Evolutionary conservation across 192 early-diverging fungal genomes (phyloP).

Genomic region (Backusella australiensis): DNA sequence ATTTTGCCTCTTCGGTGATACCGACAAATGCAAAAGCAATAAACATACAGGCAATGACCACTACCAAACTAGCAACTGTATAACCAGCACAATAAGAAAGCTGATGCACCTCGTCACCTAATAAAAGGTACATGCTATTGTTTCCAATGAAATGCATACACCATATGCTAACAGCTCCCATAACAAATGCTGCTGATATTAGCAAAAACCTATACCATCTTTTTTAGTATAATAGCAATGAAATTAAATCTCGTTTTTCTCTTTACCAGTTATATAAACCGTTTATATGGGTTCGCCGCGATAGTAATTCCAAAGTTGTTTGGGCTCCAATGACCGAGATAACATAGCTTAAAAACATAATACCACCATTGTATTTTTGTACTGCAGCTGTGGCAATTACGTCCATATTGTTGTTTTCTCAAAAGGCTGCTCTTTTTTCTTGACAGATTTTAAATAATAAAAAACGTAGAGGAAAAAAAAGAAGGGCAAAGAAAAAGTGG

Average conservation of each 20-base stretch:
- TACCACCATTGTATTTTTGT: conserved; percentile 27
- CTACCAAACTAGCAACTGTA: conserved; percentile 31
- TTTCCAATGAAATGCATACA: conserved; percentile 47
- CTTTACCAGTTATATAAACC: conserved; percentile 33
- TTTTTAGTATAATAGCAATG: neutral
- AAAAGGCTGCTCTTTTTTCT: neutral
- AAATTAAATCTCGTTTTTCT: neutral
- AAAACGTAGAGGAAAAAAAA: neutral
- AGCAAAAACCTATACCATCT: conserved; percentile 29
- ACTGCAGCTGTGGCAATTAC: neutral
- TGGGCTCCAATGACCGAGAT: conserved; percentile 37
- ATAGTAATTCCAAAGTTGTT: conserved; percentile 41
- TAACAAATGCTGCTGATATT: conserved; percentile 33
- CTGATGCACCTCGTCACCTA: conserved; percentile 14
- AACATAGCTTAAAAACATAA: conserved; percentile 33
- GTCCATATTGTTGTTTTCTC: neutral
- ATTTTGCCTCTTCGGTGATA: conserved; percentile 30
- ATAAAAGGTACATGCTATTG: conserved; percentile 24
- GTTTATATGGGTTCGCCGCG: conserved; percentile 32
- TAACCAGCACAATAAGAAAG: conserved; percentile 31
- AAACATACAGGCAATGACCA: conserved; percentile 32
- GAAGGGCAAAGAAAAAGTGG: neutral
- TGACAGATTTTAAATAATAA: neutral
- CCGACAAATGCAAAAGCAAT: conserved; percentile 35
- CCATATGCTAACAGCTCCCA: conserved; percentile 45